Conservation (phyloP, 140 eudicot species). For the Cichorium intybus region DNA sequence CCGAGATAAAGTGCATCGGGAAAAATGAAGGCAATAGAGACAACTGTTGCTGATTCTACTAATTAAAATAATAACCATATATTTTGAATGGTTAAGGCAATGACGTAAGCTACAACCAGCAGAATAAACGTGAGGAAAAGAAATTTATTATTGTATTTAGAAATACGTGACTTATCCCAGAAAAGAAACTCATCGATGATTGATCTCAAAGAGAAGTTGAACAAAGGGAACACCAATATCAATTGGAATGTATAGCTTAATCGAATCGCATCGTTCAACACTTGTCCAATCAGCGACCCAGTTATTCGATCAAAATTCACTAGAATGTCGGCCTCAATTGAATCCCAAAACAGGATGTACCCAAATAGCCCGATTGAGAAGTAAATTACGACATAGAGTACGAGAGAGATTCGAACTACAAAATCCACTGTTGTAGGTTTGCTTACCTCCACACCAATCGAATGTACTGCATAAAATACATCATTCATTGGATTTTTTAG, state of each 20-base stretch:
- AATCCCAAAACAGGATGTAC: constrained; percentile 81
- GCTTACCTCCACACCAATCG: constrained; percentile 78
- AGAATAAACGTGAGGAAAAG: constrained; percentile 50
- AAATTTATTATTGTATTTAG: constrained; percentile 55
- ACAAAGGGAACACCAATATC: constrained; percentile 83
- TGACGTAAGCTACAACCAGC: constrained; percentile 46
- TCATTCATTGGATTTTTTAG: neutral
- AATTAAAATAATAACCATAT: constrained; percentile 92
- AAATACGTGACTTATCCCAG: constrained; percentile 54
- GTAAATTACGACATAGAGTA: constrained; percentile 77
- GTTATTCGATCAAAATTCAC: constrained; percentile 69
- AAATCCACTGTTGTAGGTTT: constrained; percentile 62
- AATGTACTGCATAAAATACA: constrained; percentile 58
- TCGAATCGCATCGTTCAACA: constrained; percentile 61
- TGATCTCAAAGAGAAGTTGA: constrained; percentile 75
- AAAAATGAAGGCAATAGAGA: constrained; percentile 73
- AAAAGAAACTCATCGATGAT: constrained; percentile 75
- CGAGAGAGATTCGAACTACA: constrained; percentile 68
- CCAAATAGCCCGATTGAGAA: constrained; percentile 81
- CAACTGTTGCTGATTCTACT: constrained; percentile 82
- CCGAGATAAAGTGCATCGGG: constrained; percentile 82
- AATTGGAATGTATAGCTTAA: constrained; percentile 89
- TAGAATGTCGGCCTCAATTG: constrained; percentile 67
- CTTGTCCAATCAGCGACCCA: constrained; percentile 50
- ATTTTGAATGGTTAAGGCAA: constrained; percentile 80